Evolutionary conservation across 805 yeast genomes (phyloP), one percentile per base, ranked within the genome.

Genomic region (Pichia californica): DNA sequence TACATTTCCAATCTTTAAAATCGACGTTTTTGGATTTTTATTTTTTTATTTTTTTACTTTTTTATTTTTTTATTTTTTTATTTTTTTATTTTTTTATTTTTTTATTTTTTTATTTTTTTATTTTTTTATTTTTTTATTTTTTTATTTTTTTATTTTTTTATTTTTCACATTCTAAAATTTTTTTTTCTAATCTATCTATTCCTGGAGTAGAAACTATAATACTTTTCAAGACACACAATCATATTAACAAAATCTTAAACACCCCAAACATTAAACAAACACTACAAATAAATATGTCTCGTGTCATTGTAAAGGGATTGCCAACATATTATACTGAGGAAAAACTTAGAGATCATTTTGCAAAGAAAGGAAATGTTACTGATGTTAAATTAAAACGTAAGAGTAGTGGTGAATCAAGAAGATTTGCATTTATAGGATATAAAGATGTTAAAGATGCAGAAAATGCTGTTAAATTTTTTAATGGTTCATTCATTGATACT

Each of bases 381-480:
- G 99, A 93, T 73, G 89, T 87, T 31, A 88, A 85, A 62, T 70
- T 93, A 30, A 76, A 88, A 75, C 82, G 76, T 54, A 86, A 83
- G 51, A 72, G 83, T 52, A 78, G 77, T 52, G 99, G 99, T 21
- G 83, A 82, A 55, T 84, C 95, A 9, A 77, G 99, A 63, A 72
- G 94, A 53, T 93, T 93, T 70, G 98, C 96, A 7, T 93, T 93
- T 55, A 70, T 93, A 40, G 99, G 99, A 1, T 93, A 76, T 62
- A 81, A 79, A 54, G 70, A 79, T n/a, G 69, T 65, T 16, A 71
- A 66, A 11, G 95, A 85, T 55, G 98, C 99, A 1, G 76, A 72
- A 39, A 74, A 70, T 36, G 96, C 96, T 0, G 91, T 81, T 7
- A 70, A 67, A 38, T 88, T 75, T 62, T 89, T 83, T 62, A 71